Conservation (phyloP, 2,329 filamentous ascomycete genomes). For the Phyllosticta citribraziliensis region DNA sequence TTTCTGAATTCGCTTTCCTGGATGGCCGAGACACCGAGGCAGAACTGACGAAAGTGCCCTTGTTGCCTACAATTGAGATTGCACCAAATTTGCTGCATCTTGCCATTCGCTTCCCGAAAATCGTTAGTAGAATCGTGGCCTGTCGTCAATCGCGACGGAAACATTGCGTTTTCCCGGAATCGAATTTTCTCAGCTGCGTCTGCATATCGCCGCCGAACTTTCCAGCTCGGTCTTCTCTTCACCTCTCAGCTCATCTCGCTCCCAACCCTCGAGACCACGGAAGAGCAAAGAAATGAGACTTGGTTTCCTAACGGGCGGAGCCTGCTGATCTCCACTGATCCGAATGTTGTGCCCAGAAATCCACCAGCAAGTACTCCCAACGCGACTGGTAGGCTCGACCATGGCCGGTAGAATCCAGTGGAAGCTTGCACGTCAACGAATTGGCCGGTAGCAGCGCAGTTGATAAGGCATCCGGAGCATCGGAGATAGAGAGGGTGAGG, state of each 20-base stretch:
- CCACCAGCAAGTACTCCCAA: neutral
- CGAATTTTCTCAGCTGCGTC: neutral
- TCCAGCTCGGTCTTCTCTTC: neutral
- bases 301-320: constrained; percentile 1
- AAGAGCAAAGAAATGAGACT: neutral
- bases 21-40: neutral
- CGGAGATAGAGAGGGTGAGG: too few relatives aligned
- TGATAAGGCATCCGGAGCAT: too few relatives aligned
- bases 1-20: neutral
- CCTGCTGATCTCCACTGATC: neutral
- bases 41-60: neutral
- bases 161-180: neutral
- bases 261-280: neutral
- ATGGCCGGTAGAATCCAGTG: neutral
- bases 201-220: neutral
- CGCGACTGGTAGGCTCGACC: neutral
- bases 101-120: neutral
- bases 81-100: neutral
- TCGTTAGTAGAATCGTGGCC: neutral
- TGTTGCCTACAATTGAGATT: neutral
- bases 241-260: neutral
- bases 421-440: neutral
- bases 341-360: neutral
- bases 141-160: neutral
- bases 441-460: neutral